These are phyloP conservation scores for Chalciporus piperatus DNA, from an alignment of 768 basidiomycete species.

Conservation along the genomic window DNA sequence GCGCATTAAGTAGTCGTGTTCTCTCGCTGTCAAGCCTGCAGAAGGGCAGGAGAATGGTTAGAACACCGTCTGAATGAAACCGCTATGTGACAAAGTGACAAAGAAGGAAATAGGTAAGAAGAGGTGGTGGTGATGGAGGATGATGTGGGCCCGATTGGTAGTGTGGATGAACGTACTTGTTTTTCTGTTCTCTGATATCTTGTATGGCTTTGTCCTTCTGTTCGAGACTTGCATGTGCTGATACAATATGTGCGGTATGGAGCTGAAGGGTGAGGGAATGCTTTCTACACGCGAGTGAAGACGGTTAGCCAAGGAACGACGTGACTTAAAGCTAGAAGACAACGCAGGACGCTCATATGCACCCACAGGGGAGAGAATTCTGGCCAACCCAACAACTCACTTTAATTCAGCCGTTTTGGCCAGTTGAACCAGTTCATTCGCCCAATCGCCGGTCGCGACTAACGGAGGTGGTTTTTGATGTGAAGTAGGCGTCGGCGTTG, in stretches of 20 bases:
- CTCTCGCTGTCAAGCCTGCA: conserved; percentile 75
- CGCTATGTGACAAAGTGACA: not conserved
- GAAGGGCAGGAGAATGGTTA: conserved; percentile 5
- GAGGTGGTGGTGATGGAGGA: not conserved
- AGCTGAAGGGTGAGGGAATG: conserved; percentile 81
- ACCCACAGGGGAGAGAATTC: not conserved
- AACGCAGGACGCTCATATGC: not conserved
- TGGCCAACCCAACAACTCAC: conserved; percentile 45
- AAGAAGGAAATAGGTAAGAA: not conserved
- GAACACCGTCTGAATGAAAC: conserved; percentile 9
- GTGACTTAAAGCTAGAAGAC: not conserved
- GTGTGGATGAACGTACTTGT: conserved; percentile 53
- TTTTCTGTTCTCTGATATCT: conserved; percentile 81
- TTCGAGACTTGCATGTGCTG: conserved; percentile 76
- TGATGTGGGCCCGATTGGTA: not conserved
- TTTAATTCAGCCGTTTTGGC: conserved; percentile 88
- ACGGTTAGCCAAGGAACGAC: conserved; percentile 10
- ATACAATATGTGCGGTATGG: conserved; percentile 84
- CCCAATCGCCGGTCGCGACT: conserved; percentile 84
- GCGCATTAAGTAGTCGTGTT: conserved; percentile 58
- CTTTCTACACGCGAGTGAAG: conserved; percentile 47
- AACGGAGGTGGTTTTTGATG: conserved; percentile 44
- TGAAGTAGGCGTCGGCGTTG: conserved; percentile 21
- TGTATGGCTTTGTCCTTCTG: conserved; percentile 76
- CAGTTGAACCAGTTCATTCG: conserved; percentile 78